These are phyloP conservation scores for Fistulinella prunicolor DNA, from an alignment of 768 basidiomycete species.

Conservation along the genomic window DNA sequence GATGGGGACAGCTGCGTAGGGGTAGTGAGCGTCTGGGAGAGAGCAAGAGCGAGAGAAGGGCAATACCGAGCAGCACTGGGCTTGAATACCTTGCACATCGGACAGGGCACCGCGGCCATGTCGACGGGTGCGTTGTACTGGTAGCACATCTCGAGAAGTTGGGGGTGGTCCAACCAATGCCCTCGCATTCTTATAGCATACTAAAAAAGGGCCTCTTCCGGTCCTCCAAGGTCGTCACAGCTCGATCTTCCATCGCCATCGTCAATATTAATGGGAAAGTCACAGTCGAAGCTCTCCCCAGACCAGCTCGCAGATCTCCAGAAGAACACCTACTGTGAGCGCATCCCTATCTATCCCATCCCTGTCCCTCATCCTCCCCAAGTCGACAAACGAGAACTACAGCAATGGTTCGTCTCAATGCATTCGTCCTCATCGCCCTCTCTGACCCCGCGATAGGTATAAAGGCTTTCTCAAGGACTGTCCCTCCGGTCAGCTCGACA, in stretches of 20 bases:
- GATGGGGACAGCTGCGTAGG: constrained; percentile 66
- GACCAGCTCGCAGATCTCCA: constrained; percentile 95
- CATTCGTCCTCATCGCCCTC: constrained; percentile 4
- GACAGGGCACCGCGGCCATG: constrained; percentile 65
- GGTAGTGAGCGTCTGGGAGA: constrained; percentile 21
- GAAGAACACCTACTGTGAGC: constrained; percentile 94
- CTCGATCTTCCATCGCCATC: constrained; percentile 21
- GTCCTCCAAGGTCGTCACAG: not conserved
- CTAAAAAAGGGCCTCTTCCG: constrained; percentile 35
- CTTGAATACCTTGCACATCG: constrained; percentile 83
- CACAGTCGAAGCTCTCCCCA: constrained; percentile 90
- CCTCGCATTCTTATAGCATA: constrained; percentile 27
- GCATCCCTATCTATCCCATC: constrained; percentile 7
- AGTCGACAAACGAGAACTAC: constrained; percentile 97
- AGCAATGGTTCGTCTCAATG: constrained; percentile 73
- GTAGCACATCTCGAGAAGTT: constrained; percentile 59
- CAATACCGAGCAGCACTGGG: constrained; percentile 54
- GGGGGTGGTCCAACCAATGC: constrained; percentile 4
- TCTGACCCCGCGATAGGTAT: constrained; percentile 59
- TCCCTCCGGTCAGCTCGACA: constrained; percentile 94
- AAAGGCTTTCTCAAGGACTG: constrained; percentile 99
- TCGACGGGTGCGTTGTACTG: constrained; percentile 62
- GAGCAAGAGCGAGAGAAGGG: constrained; percentile 10
- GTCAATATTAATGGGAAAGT: constrained; percentile 96
- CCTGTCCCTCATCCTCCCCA: constrained; percentile 8